Conservation (phyloP, 2,329 filamentous ascomycete genomes). For the Colletotrichum trifolii region DNA sequence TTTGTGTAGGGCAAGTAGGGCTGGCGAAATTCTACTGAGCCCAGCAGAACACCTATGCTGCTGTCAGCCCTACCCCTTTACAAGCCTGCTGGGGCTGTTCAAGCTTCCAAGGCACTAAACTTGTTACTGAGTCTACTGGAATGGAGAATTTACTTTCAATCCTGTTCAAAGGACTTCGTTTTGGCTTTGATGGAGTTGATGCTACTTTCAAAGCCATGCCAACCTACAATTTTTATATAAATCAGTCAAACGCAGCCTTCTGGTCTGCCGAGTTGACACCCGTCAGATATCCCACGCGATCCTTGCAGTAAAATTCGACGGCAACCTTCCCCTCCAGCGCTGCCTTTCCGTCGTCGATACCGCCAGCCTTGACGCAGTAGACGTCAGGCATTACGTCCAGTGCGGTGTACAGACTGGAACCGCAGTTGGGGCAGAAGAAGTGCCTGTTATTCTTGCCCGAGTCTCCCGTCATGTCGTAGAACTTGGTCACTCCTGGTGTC, state of each 20-base stretch:
- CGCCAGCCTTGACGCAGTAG: slow-evolving; percentile 62
- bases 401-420: slow-evolving; percentile 61
- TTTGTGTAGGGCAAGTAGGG: too few relatives aligned
- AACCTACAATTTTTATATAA: too few relatives aligned
- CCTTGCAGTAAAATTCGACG: slow-evolving; percentile 65
- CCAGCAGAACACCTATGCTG: too few relatives aligned
- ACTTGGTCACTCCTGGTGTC: slow-evolving; percentile 54
- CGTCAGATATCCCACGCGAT: slow-evolving; percentile 57
- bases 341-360: slow-evolving; percentile 59
- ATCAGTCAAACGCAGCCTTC: slow-evolving; percentile 43
- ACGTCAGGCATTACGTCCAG: slow-evolving; percentile 64
- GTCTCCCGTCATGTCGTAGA: slow-evolving; percentile 58
- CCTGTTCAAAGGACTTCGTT: too few relatives aligned
- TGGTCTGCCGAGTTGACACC: slow-evolving; percentile 59
- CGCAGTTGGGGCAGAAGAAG: slow-evolving; percentile 65
- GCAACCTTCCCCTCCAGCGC: slow-evolving; percentile 54
- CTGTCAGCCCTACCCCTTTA: too few relatives aligned
- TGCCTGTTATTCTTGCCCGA: slow-evolving; percentile 67
- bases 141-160: too few relatives aligned
- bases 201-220: too few relatives aligned
- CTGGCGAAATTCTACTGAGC: too few relatives aligned
- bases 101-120: too few relatives aligned
- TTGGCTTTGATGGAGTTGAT: too few relatives aligned
- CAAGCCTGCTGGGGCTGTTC: too few relatives aligned
- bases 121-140: too few relatives aligned